These are phyloP conservation scores for Miscanthus sacchariflorus DNA, from an alignment of 202 grass and related monocot genomes.

Conservation along the genomic window DNA sequence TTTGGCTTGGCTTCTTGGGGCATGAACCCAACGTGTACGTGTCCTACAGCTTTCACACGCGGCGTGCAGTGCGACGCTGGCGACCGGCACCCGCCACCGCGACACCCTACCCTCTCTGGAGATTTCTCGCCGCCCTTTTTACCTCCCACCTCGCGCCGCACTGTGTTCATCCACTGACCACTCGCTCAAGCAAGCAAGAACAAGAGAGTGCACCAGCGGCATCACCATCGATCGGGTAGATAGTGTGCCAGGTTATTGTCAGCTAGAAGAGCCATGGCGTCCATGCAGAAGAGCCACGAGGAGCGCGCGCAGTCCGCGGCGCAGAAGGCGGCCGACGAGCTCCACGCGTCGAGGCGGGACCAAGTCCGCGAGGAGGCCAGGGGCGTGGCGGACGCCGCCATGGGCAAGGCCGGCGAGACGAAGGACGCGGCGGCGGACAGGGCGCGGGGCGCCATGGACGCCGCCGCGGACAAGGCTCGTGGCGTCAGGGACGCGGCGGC, in stretches of 20 bases:
- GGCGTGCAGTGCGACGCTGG: constrained; percentile 1
- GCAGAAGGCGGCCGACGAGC: constrained; percentile 24
- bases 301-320: constrained; percentile 58
- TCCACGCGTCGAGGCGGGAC: no score
- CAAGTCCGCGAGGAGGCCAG: no score
- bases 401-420: constrained; percentile 19
- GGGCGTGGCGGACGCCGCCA: no score
- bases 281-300: constrained; percentile 52
- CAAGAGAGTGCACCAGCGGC: background rate
- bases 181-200: background rate
- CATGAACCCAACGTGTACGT: constrained; percentile 4
- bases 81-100: background rate
- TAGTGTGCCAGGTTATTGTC: no score
- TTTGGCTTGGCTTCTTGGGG: no score
- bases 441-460: no score
- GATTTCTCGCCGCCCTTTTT: background rate
- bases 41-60: constrained; percentile 35
- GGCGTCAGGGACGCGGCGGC: background rate
- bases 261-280: constrained; percentile 52
- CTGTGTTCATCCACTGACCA: background rate
- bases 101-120: background rate
- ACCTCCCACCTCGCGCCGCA: background rate
- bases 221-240: background rate
- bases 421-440: constrained; percentile 41
- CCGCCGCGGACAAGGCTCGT: background rate